Evolutionary conservation across 345 rosid genomes (phyloP).

Genomic region (Populus euphratica): DNA sequence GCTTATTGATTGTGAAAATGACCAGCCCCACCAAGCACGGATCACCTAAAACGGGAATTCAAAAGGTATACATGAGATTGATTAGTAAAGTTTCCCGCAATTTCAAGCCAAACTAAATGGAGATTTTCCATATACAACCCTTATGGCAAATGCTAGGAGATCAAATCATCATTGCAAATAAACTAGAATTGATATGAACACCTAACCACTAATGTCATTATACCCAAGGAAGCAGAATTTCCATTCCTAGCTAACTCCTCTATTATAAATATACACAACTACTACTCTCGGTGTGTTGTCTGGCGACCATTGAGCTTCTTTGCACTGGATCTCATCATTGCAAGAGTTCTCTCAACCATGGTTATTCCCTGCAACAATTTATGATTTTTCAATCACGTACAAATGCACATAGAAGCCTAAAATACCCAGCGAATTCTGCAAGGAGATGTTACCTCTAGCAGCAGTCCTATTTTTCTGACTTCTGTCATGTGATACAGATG

Average conservation of each 20-base stretch:
- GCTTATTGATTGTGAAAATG: background rate
- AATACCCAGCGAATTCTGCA: background rate
- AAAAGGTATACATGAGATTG: background rate
- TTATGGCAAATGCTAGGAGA: constrained; percentile 23
- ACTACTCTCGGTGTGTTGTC: constrained; percentile 26
- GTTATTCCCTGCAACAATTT: constrained; percentile 52
- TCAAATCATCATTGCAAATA: constrained; percentile 23
- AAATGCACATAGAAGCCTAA: background rate
- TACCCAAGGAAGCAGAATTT: constrained; percentile 35
- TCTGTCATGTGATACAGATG: constrained; percentile 66
- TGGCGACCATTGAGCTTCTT: constrained; percentile 17
- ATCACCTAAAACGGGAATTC: background rate
- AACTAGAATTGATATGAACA: constrained; percentile 41
- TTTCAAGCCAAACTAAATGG: constrained; percentile 34
- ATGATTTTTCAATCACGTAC: background rate
- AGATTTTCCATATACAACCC: constrained; percentile 43
- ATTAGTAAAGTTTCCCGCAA: constrained; percentile 21
- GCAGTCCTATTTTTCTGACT: constrained; percentile 41
- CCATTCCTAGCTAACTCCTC: constrained; percentile 37
- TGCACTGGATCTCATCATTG: constrained; percentile 7
- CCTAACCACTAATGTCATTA: constrained; percentile 38
- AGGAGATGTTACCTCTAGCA: constrained; percentile 22
- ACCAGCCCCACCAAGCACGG: background rate
- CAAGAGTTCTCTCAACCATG: constrained; percentile 35
- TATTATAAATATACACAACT: constrained; percentile 48